Evolutionary conservation across 352 stramenopile species (phyloP).

Genomic region (Pythium rishiriense): DNA sequence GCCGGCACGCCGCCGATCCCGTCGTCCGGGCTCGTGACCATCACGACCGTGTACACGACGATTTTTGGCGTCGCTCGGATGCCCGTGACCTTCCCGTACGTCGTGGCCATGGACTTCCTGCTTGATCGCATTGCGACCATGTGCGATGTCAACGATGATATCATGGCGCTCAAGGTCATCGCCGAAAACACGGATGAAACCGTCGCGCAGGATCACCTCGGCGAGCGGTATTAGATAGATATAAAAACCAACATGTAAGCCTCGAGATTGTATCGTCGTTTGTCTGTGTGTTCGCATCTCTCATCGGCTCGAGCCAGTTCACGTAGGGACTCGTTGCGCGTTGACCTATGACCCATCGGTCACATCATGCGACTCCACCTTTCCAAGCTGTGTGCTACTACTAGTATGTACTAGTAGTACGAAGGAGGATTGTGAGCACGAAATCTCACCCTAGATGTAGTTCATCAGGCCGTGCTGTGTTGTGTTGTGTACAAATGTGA

Average conservation of each 20-base stretch:
- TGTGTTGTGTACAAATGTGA: too few species aligned
- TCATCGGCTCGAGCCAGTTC: too few species aligned
- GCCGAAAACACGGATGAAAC: conserved; percentile 72
- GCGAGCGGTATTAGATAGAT: conserved; percentile 29
- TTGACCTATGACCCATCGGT: too few species aligned
- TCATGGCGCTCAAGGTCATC: conserved; percentile 73
- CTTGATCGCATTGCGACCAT: conserved; percentile 61
- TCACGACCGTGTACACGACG: conserved; percentile 66
- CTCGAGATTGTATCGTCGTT: neutral
- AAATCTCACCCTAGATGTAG: too few species aligned
- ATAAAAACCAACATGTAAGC: neutral
- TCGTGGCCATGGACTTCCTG: conserved; percentile 64
- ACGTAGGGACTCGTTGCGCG: too few species aligned
- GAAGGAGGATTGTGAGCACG: too few species aligned
- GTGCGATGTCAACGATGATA: conserved; percentile 78
- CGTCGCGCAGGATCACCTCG: conserved; percentile 49
- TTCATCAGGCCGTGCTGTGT: too few species aligned
- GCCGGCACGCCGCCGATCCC: conserved; percentile 55
- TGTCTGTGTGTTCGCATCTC: too few species aligned
- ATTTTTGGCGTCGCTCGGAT: conserved; percentile 51
- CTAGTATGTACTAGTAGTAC: too few species aligned
- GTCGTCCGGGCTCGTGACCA: conserved; percentile 46
- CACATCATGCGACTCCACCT: too few species aligned
- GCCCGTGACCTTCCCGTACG: conserved; percentile 48
- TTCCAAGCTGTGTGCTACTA: too few species aligned